phyloP scores from a whole-genome alignment of 2,329 filamentous ascomycete species.

The Diaporthe vaccinii region DNA sequence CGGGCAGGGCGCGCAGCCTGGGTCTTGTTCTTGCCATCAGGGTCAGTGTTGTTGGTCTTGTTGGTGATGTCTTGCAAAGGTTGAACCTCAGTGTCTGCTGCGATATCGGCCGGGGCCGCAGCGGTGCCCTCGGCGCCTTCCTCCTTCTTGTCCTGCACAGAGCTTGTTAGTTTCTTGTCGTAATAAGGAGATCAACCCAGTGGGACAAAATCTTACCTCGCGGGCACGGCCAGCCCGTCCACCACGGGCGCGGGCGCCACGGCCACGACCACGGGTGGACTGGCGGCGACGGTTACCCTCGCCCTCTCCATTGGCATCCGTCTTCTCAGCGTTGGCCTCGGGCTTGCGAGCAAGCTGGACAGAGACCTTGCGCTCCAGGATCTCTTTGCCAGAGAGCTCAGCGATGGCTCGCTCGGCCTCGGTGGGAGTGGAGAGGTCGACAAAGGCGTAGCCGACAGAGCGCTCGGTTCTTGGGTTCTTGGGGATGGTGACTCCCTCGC shows the following conservation, averaged over 20 bases:
- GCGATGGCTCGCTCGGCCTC: constrained; percentile 96
- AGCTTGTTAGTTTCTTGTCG: constrained; percentile 41
- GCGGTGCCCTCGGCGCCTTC: constrained; percentile 62
- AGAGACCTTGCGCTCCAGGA: constrained; percentile 98
- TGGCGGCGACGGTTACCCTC: constrained; percentile 75
- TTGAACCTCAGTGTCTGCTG: constrained; percentile 65
- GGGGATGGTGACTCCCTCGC: constrained; percentile 98
- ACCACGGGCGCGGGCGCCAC: constrained; percentile 75
- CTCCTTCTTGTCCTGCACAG: constrained; percentile 60
- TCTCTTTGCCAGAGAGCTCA: constrained; percentile 97
- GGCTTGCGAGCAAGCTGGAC: constrained; percentile 99
- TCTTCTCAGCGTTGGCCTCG: constrained; percentile 84
- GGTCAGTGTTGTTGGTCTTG: constrained; percentile 66
- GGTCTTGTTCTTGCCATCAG: constrained; percentile 70
- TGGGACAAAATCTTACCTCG: constrained; percentile 62
- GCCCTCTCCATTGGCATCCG: constrained; percentile 82
- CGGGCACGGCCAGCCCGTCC: constrained; percentile 69
- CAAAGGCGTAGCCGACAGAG: constrained; percentile 98
- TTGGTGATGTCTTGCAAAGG: constrained; percentile 74
- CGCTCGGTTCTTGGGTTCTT: constrained; percentile 99
- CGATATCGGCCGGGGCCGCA: constrained; percentile 61
- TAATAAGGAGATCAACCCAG: neutral
- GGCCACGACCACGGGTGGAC: constrained; percentile 76
- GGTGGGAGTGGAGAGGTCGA: constrained; percentile 93
- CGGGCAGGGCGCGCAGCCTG: constrained; percentile 67